Conservation (phyloP, 2,329 filamentous ascomycete species). For the Arachnomyces sp. region DNA sequence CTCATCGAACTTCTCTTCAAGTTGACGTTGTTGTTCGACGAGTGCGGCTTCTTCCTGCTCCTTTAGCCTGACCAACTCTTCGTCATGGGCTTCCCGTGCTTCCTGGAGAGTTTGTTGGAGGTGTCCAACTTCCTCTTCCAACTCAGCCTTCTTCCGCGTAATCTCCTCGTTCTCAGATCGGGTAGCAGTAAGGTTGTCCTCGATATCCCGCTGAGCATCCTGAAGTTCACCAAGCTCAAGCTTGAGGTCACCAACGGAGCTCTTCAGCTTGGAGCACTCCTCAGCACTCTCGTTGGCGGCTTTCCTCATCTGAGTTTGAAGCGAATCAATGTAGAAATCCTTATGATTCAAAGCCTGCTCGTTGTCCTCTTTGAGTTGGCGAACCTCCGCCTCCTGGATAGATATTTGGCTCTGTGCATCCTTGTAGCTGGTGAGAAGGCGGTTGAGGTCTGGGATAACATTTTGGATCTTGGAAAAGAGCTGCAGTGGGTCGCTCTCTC, state of each 20-base stretch:
- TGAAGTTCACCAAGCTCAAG: slow-evolving; percentile 44
- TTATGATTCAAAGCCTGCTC: slow-evolving; percentile 45
- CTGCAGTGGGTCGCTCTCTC: slow-evolving; percentile 28
- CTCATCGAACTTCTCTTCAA: slow-evolving; percentile 36
- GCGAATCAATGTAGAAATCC: slow-evolving; percentile 44
- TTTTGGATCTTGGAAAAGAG: slow-evolving; percentile 38
- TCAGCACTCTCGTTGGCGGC: slow-evolving; percentile 42
- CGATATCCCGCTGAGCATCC: slow-evolving; percentile 45
- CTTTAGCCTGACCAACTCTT: slow-evolving; percentile 39
- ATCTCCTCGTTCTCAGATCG: slow-evolving; percentile 39
- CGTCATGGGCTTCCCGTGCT: slow-evolving; percentile 27
- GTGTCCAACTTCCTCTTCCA: slow-evolving; percentile 33
- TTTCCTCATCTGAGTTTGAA: slow-evolving; percentile 43
- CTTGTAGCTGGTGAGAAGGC: slow-evolving; percentile 39
- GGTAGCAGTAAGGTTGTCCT: slow-evolving; percentile 37
- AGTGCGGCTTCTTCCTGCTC: slow-evolving; percentile 25
- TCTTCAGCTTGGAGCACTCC: slow-evolving; percentile 37
- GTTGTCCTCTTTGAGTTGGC: slow-evolving; percentile 41
- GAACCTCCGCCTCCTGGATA: slow-evolving; percentile 42
- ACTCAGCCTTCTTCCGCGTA: slow-evolving; percentile 35
- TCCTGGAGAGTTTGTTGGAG: slow-evolving; percentile 32
- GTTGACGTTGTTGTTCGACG: slow-evolving; percentile 23
- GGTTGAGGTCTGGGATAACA: slow-evolving; percentile 40
- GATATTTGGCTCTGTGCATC: slow-evolving; percentile 43
- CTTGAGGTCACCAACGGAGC: slow-evolving; percentile 40